phyloP scores from a whole-genome alignment of 1,139 yeast species.

The Nadsonia starkeyi-henricii region DNA sequence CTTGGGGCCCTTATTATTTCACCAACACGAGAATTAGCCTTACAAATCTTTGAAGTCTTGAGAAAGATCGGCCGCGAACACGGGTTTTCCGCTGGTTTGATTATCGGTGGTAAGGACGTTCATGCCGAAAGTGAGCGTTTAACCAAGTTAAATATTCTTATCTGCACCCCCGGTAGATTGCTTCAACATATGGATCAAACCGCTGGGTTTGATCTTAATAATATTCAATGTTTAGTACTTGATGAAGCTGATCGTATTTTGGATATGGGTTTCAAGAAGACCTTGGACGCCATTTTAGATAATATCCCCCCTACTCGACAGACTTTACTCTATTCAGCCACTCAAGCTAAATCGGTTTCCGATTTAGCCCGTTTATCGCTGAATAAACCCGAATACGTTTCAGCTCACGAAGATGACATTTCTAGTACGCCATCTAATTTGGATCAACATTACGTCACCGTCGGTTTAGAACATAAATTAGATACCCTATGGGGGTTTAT shows the following conservation, averaged over 20 bases:
- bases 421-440: slow-evolving; percentile 67
- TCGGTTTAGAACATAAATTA: slow-evolving; percentile 65
- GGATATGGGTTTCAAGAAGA: slow-evolving; percentile 92
- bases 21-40: slow-evolving; percentile 89
- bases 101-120: slow-evolving; percentile 94
- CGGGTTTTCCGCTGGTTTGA: slow-evolving; percentile 81
- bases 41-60: slow-evolving; percentile 85
- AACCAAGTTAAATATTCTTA: slow-evolving; percentile 67
- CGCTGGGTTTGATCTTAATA: slow-evolving; percentile 66
- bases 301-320: slow-evolving; percentile 75
- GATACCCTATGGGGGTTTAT: slow-evolving; percentile 82
- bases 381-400: slow-evolving; percentile 58
- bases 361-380: slow-evolving; percentile 84
- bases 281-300: slow-evolving; percentile 70
- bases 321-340: slow-evolving; percentile 81
- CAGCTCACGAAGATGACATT: slow-evolving; percentile 34
- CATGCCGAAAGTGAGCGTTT: slow-evolving; percentile 78
- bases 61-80: slow-evolving; percentile 71
- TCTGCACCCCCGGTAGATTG: slow-evolving; percentile 93
- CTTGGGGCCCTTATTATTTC: slow-evolving; percentile 84
- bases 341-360: slow-evolving; percentile 76
- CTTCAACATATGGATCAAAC: slow-evolving; percentile 93
- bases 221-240: slow-evolving; percentile 67
- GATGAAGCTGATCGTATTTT: slow-evolving; percentile 96
- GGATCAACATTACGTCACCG: slow-evolving; percentile 66